Base-by-base conservation (phyloP, 1,284 basidiomycete species). In the Trichosporon sp. region DNA sequence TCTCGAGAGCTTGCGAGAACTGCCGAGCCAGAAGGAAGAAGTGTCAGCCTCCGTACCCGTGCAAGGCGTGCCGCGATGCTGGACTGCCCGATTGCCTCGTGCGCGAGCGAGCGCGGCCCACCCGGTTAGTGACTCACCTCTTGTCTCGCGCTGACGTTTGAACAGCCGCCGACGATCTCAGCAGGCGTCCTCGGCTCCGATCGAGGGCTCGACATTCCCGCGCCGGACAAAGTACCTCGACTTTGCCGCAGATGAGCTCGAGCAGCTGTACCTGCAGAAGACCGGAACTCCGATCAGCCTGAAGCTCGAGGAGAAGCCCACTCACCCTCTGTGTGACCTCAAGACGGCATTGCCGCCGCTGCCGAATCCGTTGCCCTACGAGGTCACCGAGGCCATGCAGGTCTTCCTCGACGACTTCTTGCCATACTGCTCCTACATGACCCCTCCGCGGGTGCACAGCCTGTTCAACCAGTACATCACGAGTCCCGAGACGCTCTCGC, bases 401-500 rank as follows among this genome's bases (percentile, higher is more conserved):
- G 46, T 29, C 23, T 68, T 68, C 44, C 62, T 56, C n/a, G 60
- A 62, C 27, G 58, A 57, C 46, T 32, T 65, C 29, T 60, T 66
- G n/a, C 67, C 64, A 5, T 68, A 59, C 54, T 65, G 67, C 67
- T 61, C 59, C n/a, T 63, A 64, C 60, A 44, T 65, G 57, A 68
- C 64, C 1, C 33, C 64, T 3, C 64, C 64, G 3, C 37, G 64
- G 8, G 62, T 68, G 4, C 27, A 64, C 19, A 23, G 52, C 3
- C 60, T 68, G 37, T 68, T 60, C 40, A 60, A 68, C 31, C 59
- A 64, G 4, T 68, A 65, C 31, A 33, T 62, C 25, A 57, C 64
- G 2, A 23, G 57, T 2, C 67, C 64, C 8, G n/a, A n/a, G 14
- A 60, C 62, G 16, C 60, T 68, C 2, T 34, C 62, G 13, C 62